Base-by-base conservation (phyloP, 2,329 filamentous ascomycete species). In the Penicillium olsonii region DNA sequence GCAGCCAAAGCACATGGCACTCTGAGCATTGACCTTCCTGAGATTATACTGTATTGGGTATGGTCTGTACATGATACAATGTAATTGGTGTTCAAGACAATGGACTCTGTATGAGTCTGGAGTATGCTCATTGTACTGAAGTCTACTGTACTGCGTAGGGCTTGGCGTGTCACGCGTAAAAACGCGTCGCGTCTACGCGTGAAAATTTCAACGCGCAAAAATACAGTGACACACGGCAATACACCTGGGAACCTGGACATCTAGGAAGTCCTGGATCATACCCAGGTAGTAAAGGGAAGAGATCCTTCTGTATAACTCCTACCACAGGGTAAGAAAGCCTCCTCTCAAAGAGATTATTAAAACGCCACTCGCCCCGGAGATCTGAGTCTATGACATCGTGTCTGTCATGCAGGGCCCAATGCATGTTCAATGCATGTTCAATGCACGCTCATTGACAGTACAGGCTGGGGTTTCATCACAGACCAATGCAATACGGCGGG, bases 331-430 rank as follows among this genome's bases (percentile, higher is more conserved):
- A 42, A 39, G 27, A n/a, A 35, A 50, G 33, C 15, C 11, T 42
- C 43, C 46, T 48, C 34, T 41, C 38, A 38, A 17, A 38, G 31
- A 22, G 22, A 37, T 40, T 56, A 54, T 56, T 59, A 59, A 59
- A 57, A 44, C 44, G 39, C 46, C 42, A 49, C 38, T 19, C 12
- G 26, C 37, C 50, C 47, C 29, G 29, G 12, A 31, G 29, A 31
- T 31, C 38, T 14, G 45, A 40, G 41, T 15, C 17, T 24, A 48
- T 48, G 24, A 14, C 22, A 33, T 42, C 27, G 18, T 34, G 18
- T 29, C 22, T 34, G 41, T 44, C 20, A 17, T 26, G 12, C 33
- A 22, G 4, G 35, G 18, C 19, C 19, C 33, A 33, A 20, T 34
- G 27, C 37, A 19, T 4, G 10, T 18, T 20, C 14, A 40, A 37